Evolutionary conservation across 139 green algal genomes (phyloP).

Genomic region (Parachlorella kessleri): DNA sequence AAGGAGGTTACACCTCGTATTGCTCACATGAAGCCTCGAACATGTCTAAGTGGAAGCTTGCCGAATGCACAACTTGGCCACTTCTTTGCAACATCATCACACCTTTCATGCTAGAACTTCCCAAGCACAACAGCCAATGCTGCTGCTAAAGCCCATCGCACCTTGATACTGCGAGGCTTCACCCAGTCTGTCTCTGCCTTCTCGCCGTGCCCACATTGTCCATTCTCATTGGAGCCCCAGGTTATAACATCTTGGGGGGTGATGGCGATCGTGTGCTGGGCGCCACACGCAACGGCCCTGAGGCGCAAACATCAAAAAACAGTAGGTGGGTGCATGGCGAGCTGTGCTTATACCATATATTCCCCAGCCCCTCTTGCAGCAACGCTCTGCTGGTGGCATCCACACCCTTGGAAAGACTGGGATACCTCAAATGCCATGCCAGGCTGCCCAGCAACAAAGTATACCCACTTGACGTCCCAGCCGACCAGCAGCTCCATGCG

Average conservation of each 20-base stretch:
- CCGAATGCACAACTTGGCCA: no score
- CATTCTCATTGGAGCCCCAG: conserved; percentile 80
- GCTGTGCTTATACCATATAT: no score
- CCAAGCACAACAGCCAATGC: no score
- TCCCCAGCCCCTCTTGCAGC: no score
- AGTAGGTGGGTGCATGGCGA: neutral
- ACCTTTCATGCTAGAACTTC: no score
- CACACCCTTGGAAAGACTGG: no score
- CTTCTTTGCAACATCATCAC: no score
- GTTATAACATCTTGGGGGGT: conserved; percentile 79
- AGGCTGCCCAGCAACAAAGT: neutral
- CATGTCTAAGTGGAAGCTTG: no score
- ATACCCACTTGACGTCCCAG: conserved; percentile 59
- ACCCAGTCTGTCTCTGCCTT: conserved; percentile 54
- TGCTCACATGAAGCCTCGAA: no score
- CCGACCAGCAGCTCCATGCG: conserved; percentile 62
- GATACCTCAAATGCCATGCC: neutral
- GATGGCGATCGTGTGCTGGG: conserved; percentile 79
- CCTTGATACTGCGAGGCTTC: conserved; percentile 56
- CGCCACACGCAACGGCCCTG: conserved; percentile 46
- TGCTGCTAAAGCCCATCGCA: no score
- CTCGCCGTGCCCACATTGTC: conserved; percentile 82
- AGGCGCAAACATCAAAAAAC: neutral
- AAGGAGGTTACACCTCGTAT: no score
- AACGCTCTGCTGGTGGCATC: no score